These are phyloP conservation scores for Phylloporus sp. DNA, from an alignment of 1,284 basidiomycete genomes.

Conservation along the genomic window DNA sequence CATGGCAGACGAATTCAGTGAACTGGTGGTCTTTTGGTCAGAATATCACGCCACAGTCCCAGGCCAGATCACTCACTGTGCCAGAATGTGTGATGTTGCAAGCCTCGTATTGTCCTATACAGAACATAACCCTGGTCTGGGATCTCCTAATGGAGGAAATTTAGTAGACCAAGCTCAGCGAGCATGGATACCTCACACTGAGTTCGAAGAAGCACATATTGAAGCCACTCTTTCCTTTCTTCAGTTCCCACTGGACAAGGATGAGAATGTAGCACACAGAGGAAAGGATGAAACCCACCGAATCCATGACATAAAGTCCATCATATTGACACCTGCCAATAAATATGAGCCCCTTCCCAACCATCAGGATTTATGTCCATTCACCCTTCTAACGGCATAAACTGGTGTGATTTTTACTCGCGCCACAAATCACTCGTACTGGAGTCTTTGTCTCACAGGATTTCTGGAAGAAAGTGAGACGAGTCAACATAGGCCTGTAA, in stretches of 20 bases:
- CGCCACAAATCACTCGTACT: constrained; percentile 47
- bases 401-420: constrained; percentile 26
- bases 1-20: too few species aligned
- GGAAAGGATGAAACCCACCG: neutral
- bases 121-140: too few species aligned
- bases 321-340: constrained; percentile 30
- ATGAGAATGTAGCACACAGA: neutral
- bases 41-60: too few species aligned
- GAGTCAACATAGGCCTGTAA: neutral
- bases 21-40: too few species aligned
- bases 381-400: constrained; percentile 41
- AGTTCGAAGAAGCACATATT: neutral
- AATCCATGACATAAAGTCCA: neutral
- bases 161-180: neutral
- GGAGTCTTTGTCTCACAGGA: constrained; percentile 41
- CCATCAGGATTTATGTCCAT: too few species aligned
- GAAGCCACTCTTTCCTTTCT: neutral
- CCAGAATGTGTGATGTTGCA: too few species aligned
- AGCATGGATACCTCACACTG: neutral
- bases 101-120: too few species aligned
- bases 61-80: too few species aligned
- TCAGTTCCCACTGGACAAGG: neutral
- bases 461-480: constrained; percentile 18
- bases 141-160: neutral
- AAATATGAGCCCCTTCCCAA: neutral